phyloP scores from a whole-genome alignment of 148 eudicot genomes.

The Amaranthus hypochondriacus region DNA sequence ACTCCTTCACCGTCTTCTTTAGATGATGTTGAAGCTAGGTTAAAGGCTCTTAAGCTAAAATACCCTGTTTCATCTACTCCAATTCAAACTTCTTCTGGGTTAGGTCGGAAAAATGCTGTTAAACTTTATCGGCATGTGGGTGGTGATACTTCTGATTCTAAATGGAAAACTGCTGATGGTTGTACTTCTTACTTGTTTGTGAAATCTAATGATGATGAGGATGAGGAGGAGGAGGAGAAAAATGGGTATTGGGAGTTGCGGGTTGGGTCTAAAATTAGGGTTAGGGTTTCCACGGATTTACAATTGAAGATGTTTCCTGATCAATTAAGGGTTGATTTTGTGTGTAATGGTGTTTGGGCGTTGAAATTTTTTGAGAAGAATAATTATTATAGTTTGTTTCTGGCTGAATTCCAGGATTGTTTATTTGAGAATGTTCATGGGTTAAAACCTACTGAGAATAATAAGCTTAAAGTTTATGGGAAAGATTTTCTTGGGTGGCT shows the following conservation, averaged over 20 bases:
- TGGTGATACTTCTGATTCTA: too few species aligned
- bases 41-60: constrained; percentile 57
- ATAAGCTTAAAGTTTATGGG: constrained; percentile 72
- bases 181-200: too few species aligned
- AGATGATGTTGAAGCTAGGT: constrained; percentile 55
- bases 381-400: constrained; percentile 52
- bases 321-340: too few species aligned
- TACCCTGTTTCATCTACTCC: constrained; percentile 22
- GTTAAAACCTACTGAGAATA: constrained; percentile 50
- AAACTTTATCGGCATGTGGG: constrained; percentile 29
- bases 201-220: too few species aligned
- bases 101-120: constrained; percentile 37
- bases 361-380: constrained; percentile 46
- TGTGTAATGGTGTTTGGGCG: constrained; percentile 65
- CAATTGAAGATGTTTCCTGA: too few species aligned
- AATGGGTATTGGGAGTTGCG: too few species aligned
- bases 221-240: too few species aligned
- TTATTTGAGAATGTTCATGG: constrained; percentile 86
- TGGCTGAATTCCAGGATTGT: constrained; percentile 54
- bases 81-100: neutral
- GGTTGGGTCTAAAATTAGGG: too few species aligned
- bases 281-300: too few species aligned
- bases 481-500: constrained; percentile 86
- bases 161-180: too few species aligned
- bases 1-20: constrained; percentile 30